These are phyloP conservation scores for Tricholoma sp. DNA, from an alignment of 768 basidiomycete species.

Conservation along the genomic window DNA sequence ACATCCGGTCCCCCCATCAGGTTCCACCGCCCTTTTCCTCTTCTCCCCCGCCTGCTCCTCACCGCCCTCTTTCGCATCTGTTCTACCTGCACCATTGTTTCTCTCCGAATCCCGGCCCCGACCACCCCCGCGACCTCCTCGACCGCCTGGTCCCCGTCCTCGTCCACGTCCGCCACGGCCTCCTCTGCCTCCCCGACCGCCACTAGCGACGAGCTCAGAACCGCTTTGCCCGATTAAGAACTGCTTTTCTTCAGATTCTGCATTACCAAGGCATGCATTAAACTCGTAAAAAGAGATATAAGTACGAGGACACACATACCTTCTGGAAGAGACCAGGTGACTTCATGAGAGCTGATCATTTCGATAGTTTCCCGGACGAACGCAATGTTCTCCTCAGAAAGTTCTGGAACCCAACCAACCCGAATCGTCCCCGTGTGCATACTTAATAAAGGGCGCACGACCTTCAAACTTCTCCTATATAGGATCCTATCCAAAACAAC, in stretches of 20 bases:
- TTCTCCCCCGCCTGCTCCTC: constrained; percentile 64
- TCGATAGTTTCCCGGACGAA: too few relatives aligned
- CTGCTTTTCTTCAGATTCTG: too few relatives aligned
- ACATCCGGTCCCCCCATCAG: constrained; percentile 71
- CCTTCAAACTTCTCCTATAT: constrained; percentile 46
- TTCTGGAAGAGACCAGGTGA: too few relatives aligned
- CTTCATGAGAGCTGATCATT: too few relatives aligned
- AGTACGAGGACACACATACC: too few relatives aligned
- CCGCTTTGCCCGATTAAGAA: constrained; percentile 53
- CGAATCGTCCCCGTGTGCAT: constrained; percentile 40
- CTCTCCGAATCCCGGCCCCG: constrained; percentile 29
- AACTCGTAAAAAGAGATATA: too few relatives aligned
- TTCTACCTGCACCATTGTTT: constrained; percentile 8
- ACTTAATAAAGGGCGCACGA: constrained; percentile 53
- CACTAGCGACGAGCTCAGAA: constrained; percentile 24
- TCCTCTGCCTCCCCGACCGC: constrained; percentile 27
- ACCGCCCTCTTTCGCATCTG: constrained; percentile 29
- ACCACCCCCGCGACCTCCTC: constrained; percentile 38
- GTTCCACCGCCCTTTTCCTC: constrained; percentile 71
- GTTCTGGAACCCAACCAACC: constrained; percentile 60
- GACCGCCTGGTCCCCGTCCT: constrained; percentile 29
- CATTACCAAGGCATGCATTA: too few relatives aligned
- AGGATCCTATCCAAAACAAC: constrained; percentile 31
- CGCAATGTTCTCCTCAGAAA: constrained; percentile 76
- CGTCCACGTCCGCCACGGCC: constrained; percentile 41